Percentiles rank a stretch among this genome's conserved stretches.
phyloP scores from a whole-genome alignment of 2,329 filamentous ascomycete species.

The Cladophialophora yegresii region DNA sequence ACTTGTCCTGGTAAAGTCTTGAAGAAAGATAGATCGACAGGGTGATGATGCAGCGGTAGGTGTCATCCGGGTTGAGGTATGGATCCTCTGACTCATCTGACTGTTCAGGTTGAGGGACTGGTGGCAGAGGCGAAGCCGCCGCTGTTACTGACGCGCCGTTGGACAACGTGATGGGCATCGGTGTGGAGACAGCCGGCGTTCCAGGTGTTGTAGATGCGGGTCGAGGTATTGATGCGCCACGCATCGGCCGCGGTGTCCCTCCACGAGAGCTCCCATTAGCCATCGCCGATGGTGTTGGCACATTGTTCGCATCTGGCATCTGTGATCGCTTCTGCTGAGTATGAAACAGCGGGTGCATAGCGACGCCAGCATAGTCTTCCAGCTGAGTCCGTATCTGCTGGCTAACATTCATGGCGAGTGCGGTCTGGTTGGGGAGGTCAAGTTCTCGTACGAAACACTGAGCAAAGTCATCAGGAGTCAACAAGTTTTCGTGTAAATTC shows the following conservation, averaged over 20 bases:
- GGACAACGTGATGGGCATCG: slow-evolving; percentile 50
- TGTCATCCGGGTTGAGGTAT: slow-evolving; percentile 83
- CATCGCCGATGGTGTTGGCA: slow-evolving; percentile 39
- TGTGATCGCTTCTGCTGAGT: slow-evolving; percentile 48
- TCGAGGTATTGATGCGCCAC: slow-evolving; percentile 32
- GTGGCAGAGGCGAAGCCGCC: slow-evolving; percentile 63
- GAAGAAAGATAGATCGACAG: slow-evolving; percentile 91
- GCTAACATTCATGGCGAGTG: slow-evolving; percentile 77
- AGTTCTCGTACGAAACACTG: slow-evolving; percentile 85
- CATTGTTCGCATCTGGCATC: slow-evolving; percentile 38
- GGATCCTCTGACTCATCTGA: slow-evolving; percentile 22
- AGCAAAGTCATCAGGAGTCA: slow-evolving; percentile 96
- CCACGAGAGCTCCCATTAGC: slow-evolving; percentile 53
- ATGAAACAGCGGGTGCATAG: slow-evolving; percentile 89
- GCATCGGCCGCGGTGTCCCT: slow-evolving; percentile 49
- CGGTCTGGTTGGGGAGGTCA: slow-evolving; percentile 75
- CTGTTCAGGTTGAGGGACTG: slow-evolving; percentile 24
- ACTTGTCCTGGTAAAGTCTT: slow-evolving; percentile 91
- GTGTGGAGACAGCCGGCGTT: slow-evolving; percentile 48
- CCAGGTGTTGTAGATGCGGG: slow-evolving; percentile 35
- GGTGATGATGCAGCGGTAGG: slow-evolving; percentile 88
- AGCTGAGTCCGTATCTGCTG: slow-evolving; percentile 92
- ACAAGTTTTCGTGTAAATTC: slow-evolving; percentile 93
- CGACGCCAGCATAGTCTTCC: slow-evolving; percentile 93
- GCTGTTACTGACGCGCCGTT: slow-evolving; percentile 61